These are phyloP conservation scores for Fusarium phyllophilum DNA, from an alignment of 2,329 filamentous ascomycete species.

Conservation along the genomic window DNA sequence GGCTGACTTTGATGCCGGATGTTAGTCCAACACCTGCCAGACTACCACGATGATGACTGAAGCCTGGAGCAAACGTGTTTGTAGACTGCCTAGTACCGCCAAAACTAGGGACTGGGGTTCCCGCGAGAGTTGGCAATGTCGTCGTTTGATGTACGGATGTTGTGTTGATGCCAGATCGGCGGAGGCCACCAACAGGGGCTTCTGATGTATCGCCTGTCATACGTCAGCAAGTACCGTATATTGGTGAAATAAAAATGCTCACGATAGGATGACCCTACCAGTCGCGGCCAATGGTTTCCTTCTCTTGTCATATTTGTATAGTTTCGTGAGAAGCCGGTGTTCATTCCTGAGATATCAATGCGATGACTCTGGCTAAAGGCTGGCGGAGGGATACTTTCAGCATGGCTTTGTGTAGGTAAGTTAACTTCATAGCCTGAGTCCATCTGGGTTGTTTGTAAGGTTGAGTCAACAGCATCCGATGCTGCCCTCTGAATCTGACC, in stretches of 20 bases:
- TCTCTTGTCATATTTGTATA: conserved; percentile 16
- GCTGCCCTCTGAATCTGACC: conserved; percentile 66
- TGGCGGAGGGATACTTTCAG: background rate
- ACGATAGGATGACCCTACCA: conserved; percentile 25
- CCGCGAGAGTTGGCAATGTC: conserved; percentile 4
- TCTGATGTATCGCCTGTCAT: conserved; percentile 15
- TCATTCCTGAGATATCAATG: conserved; percentile 33
- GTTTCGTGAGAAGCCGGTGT: conserved; percentile 21
- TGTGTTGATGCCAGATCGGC: conserved; percentile 18
- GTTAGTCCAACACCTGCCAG: conserved; percentile 45
- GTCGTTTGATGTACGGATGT: conserved; percentile 12
- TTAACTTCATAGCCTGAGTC: conserved; percentile 11
- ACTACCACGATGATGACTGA: conserved; percentile 34
- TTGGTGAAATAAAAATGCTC: background rate
- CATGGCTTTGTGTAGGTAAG: background rate
- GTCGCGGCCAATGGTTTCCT: conserved; percentile 32
- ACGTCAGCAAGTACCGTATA: conserved; percentile 9
- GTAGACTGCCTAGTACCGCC: conserved; percentile 9
- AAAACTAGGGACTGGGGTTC: conserved; percentile 15
- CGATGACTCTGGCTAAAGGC: conserved; percentile 25
- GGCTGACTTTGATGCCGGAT: conserved; percentile 47
- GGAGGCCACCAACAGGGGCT: conserved; percentile 4
- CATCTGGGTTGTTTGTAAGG: conserved; percentile 30
- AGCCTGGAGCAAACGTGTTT: conserved; percentile 21
- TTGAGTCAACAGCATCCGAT: conserved; percentile 54